phyloP scores from a whole-genome alignment of 108 stramenopile species.

The Cyclotella choctawhatcheeana region DNA sequence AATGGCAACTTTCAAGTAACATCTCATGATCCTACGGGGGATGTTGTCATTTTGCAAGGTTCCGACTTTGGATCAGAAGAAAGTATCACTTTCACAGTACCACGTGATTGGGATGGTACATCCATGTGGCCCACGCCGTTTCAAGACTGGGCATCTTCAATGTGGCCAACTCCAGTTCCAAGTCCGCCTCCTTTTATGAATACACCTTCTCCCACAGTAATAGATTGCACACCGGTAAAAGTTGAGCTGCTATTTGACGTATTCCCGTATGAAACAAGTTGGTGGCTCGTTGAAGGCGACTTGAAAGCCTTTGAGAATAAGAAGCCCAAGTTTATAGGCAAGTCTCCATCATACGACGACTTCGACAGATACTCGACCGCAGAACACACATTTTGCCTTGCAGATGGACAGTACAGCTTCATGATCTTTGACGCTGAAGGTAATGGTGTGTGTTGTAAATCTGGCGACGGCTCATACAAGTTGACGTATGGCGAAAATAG shows the following conservation, averaged over 20 bases:
- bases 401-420: slow-evolving; percentile 10
- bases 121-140: neutral
- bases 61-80: slow-evolving; percentile 15
- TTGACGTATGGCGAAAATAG: slow-evolving; percentile 4
- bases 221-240: slow-evolving; percentile 9
- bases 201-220: slow-evolving; percentile 8
- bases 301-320: slow-evolving; percentile 13
- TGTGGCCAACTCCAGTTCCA: neutral
- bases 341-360: slow-evolving; percentile 8
- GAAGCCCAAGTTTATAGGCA: slow-evolving; percentile 2
- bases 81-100: slow-evolving; percentile 7
- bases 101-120: neutral
- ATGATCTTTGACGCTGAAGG: slow-evolving; percentile 19
- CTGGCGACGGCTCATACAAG: neutral
- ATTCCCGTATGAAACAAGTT: slow-evolving; percentile 13
- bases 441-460: slow-evolving; percentile 16
- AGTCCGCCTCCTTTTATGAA: neutral
- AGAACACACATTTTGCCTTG: slow-evolving; percentile 7
- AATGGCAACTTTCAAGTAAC: slow-evolving; percentile 15
- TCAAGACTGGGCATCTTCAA: neutral
- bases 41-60: slow-evolving; percentile 11
- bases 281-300: slow-evolving; percentile 14
- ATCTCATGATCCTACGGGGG: slow-evolving; percentile 6
- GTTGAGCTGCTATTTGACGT: slow-evolving; percentile 9
- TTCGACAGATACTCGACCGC: neutral